phyloP scores from a whole-genome alignment of 2,329 filamentous ascomycete genomes.

The Scytalidium lignicola region DNA sequence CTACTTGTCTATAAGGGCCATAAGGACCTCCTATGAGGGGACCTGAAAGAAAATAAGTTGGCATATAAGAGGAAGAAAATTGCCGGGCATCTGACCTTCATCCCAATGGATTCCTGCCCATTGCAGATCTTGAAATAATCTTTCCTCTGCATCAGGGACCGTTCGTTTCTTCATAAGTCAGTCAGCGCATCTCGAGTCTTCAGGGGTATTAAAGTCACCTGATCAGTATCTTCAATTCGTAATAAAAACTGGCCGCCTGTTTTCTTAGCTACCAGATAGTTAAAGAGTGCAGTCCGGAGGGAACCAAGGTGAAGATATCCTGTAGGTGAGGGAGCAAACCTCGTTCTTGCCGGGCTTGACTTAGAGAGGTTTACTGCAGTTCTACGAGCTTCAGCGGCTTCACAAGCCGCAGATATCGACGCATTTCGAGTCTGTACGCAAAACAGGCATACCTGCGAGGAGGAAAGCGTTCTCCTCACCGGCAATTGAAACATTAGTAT shows the following conservation, averaged over 20 bases:
- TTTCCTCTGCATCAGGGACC: constrained; percentile 71
- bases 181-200: constrained; percentile 2
- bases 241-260: constrained; percentile 88
- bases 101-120: constrained; percentile 94
- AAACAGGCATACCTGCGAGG: constrained; percentile 20
- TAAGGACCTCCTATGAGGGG: constrained; percentile 75
- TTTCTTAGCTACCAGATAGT: constrained; percentile 81
- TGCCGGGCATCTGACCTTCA: constrained; percentile 56
- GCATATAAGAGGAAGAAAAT: background rate
- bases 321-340: constrained; percentile 94
- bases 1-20: constrained; percentile 79
- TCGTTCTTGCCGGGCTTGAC: constrained; percentile 60
- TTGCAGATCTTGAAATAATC: constrained; percentile 71
- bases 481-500: constrained; percentile 10
- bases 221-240: constrained; percentile 92
- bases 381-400: constrained; percentile 7
- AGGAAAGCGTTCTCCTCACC: constrained; percentile 7
- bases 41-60: constrained; percentile 40
- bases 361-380: constrained; percentile 20
- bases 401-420: constrained; percentile 6
- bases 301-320: constrained; percentile 91
- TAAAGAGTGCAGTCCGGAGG: constrained; percentile 88
- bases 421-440: constrained; percentile 13
- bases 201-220: constrained; percentile 59
- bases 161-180: constrained; percentile 64